Conservation (phyloP, 2,329 filamentous ascomycete genomes). For the Fusarium temperatum region DNA sequence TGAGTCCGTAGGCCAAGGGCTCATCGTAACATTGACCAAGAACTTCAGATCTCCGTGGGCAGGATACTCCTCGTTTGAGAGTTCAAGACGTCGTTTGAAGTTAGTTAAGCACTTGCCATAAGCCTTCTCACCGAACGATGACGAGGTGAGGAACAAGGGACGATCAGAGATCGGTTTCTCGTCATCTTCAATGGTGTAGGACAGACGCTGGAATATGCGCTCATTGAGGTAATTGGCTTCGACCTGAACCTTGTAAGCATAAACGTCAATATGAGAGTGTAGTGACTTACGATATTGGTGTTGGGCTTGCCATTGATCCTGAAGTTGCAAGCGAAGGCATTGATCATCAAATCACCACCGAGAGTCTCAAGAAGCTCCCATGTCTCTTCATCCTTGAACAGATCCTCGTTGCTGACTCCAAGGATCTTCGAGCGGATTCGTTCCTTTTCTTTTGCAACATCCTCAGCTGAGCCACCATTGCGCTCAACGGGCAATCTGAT, state of each 20-base stretch:
- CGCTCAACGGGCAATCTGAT: not conserved
- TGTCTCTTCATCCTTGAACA: not conserved
- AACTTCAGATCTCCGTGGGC: not conserved
- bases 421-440: not conserved
- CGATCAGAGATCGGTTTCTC: not conserved
- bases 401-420: not conserved
- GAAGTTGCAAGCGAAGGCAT: not conserved
- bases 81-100: not conserved
- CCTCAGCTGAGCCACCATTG: not conserved
- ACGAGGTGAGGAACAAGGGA: not conserved
- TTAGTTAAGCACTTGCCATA: not conserved
- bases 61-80: not conserved
- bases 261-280: fast-evolving
- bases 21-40: not conserved
- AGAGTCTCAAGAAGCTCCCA: not conserved
- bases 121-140: not conserved
- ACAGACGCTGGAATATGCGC: not conserved
- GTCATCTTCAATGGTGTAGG: not conserved
- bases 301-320: not conserved
- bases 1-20: not conserved
- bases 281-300: not conserved
- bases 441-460: not conserved
- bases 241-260: not conserved
- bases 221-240: not conserved
- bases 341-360: not conserved